Percentiles rank a stretch among this genome's conserved stretches.
These are phyloP conservation scores for Diplodia mutila DNA, from an alignment of 2,329 filamentous ascomycete genomes.

Conservation along the genomic window DNA sequence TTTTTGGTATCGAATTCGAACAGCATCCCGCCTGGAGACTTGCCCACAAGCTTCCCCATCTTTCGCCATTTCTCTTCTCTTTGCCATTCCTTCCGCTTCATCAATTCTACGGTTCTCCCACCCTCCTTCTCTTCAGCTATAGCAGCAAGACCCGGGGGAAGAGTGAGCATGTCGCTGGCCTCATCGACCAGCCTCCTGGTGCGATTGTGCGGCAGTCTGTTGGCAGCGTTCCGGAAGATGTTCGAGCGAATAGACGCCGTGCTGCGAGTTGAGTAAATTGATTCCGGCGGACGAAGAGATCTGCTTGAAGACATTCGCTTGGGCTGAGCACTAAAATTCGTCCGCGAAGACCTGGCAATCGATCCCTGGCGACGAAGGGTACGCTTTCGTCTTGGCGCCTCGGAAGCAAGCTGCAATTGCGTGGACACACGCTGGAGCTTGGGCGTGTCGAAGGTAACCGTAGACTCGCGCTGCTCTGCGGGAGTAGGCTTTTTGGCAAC, in stretches of 20 bases:
- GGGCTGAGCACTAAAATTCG: slow-evolving; percentile 39
- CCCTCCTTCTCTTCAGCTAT: slow-evolving; percentile 52
- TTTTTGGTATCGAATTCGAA: slow-evolving; percentile 82
- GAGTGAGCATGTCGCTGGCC: slow-evolving; percentile 67
- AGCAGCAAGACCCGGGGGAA: slow-evolving; percentile 54
- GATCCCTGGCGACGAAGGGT: slow-evolving; percentile 56
- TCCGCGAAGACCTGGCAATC: slow-evolving; percentile 48
- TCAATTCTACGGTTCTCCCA: slow-evolving; percentile 51
- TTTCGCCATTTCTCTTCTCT: slow-evolving; percentile 70
- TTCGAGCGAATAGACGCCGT: slow-evolving; percentile 46
- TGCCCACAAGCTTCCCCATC: slow-evolving; percentile 57
- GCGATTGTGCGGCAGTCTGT: slow-evolving; percentile 57
- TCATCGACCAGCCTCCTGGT: slow-evolving; percentile 61
- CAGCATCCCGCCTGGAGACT: slow-evolving; percentile 58
- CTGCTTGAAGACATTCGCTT: slow-evolving; percentile 48
- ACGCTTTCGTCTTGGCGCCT: slow-evolving; percentile 58
- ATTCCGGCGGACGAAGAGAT: slow-evolving; percentile 48
- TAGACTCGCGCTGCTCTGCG: slow-evolving; percentile 39
- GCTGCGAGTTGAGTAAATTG: slow-evolving; percentile 42
- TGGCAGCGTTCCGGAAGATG: slow-evolving; percentile 57
- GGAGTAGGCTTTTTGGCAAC: slow-evolving; percentile 47
- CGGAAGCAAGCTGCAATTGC: slow-evolving; percentile 59
- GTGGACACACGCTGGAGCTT: slow-evolving; percentile 63
- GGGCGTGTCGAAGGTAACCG: slow-evolving; percentile 41
- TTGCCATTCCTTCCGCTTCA: slow-evolving; percentile 62